phyloP scores from a whole-genome alignment of 805 yeast species.

The Tetrapisispora pingtungensis region DNA sequence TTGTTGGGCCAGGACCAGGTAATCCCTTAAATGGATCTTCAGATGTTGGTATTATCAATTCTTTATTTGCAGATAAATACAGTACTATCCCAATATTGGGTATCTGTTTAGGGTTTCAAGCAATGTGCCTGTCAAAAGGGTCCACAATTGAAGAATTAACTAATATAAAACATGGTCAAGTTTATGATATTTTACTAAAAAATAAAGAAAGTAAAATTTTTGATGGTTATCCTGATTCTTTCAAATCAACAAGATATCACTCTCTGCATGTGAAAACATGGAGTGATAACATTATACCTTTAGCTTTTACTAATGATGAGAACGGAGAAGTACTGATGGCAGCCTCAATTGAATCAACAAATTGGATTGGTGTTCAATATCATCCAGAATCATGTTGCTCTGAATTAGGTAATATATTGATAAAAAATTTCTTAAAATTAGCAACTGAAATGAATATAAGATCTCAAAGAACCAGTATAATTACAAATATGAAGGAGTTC shows the following conservation, averaged over 20 bases:
- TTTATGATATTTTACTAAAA: constrained; percentile 37
- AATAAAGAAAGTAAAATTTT: constrained; percentile 30
- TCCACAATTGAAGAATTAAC: constrained; percentile 42
- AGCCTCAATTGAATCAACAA: constrained; percentile 45
- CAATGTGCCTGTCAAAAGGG: constrained; percentile 58
- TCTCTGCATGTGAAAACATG: constrained; percentile 49
- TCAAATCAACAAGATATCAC: constrained; percentile 79
- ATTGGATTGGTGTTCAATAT: constrained; percentile 90
- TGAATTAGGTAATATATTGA: constrained; percentile 45
- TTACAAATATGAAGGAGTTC: constrained; percentile 1
- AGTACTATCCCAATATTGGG: constrained; percentile 63
- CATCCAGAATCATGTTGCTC: constrained; percentile 96
- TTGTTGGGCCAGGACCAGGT: constrained; percentile 98
- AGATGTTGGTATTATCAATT: constrained; percentile 68
- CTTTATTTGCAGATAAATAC: constrained; percentile 35
- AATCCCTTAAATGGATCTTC: constrained; percentile 46
- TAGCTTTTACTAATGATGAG: constrained; percentile 49
- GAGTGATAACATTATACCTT: constrained; percentile 35
- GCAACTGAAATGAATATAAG: constrained; percentile 20
- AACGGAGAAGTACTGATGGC: constrained; percentile 63
- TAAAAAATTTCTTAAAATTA: constrained; percentile 43
- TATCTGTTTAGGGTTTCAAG: constrained; percentile 88
- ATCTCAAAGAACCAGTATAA: constrained; percentile 9
- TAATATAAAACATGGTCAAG: constrained; percentile 77
- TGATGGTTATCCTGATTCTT: constrained; percentile 31